A percentile compares a stretch with the other conserved stretches of the same genome.
These are phyloP conservation scores for Rhizopus delemar DNA, from an alignment of 371 early-diverging fungal genomes.

Conservation along the genomic window DNA sequence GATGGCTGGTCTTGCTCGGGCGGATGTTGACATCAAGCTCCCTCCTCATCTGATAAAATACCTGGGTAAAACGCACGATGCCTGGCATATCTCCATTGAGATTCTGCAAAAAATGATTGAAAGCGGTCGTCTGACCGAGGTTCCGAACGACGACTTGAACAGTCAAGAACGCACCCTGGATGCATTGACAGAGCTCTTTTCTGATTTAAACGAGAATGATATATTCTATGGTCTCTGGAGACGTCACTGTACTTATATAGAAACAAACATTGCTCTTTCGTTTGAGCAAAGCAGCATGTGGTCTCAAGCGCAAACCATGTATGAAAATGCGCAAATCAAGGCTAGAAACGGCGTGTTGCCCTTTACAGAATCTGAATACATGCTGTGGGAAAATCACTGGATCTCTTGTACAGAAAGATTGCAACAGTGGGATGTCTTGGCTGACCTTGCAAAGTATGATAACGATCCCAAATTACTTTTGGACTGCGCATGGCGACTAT, in stretches of 20 bases:
- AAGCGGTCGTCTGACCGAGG: conserved; percentile 47
- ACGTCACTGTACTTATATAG: conserved; percentile 87
- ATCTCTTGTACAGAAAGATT: conserved; percentile 87
- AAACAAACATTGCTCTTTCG: conserved; percentile 96
- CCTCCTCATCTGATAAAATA: conserved; percentile 94
- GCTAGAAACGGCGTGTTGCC: conserved; percentile 86
- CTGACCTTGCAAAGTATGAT: conserved; percentile 91
- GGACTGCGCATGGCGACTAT: conserved; percentile 90
- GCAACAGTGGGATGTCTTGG: conserved; percentile 98
- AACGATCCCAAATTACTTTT: conserved; percentile 79
- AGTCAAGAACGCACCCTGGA: conserved; percentile 89
- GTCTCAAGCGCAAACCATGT: conserved; percentile 89
- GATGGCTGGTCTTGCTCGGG: conserved; percentile 81
- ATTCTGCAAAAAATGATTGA: conserved; percentile 63
- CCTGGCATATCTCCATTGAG: conserved; percentile 88
- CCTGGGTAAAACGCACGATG: conserved; percentile 85
- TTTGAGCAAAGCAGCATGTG: conserved; percentile 95
- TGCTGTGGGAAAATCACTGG: conserved; percentile 98
- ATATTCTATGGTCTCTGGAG: conserved; percentile 94
- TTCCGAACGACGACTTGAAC: conserved; percentile 82
- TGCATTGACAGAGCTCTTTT: conserved; percentile 84
- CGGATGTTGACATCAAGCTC: conserved; percentile 70
- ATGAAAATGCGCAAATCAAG: conserved; percentile 93
- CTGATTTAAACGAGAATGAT: conserved; percentile 80
- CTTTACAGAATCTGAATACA: conserved; percentile 96